A percentile compares a stretch with the other conserved stretches of the same genome.
Conservation (phyloP, 306 rosid genomes). For the Rosa chinensis region DNA sequence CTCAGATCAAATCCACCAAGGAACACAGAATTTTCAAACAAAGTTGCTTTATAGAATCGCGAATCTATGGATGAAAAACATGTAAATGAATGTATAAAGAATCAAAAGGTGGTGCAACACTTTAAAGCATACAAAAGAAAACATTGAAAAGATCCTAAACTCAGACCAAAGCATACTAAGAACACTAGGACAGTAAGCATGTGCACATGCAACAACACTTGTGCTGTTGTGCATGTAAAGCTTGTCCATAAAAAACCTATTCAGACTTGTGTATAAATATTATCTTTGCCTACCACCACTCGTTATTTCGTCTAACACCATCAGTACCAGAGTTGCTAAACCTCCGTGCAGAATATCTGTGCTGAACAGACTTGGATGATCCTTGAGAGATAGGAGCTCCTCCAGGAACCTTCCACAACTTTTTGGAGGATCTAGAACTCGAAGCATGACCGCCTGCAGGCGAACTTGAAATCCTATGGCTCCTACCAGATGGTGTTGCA, state of each 20-base stretch:
- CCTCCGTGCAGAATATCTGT: constrained; percentile 52
- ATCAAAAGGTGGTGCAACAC: not conserved
- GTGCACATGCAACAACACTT: not conserved
- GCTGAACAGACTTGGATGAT: constrained; percentile 28
- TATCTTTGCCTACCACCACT: constrained; percentile 46
- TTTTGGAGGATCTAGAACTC: constrained; percentile 34
- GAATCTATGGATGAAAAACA: not conserved
- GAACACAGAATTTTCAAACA: not conserved
- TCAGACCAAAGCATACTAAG: not conserved
- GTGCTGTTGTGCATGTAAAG: not conserved
- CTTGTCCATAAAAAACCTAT: not conserved
- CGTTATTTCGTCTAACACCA: constrained; percentile 42
- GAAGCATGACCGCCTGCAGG: constrained; percentile 39
- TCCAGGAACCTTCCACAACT: constrained; percentile 27
- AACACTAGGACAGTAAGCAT: not conserved
- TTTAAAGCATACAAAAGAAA: not conserved
- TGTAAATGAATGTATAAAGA: not conserved
- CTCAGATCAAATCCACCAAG: too few relatives aligned
- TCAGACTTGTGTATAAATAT: not conserved
- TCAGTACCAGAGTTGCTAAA: constrained; percentile 44
- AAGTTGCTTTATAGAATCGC: not conserved
- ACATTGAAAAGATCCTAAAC: not conserved
- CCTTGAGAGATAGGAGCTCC: constrained; percentile 44
- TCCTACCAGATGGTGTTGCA: constrained; percentile 41
- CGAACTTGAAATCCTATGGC: constrained; percentile 17